phyloP scores from a whole-genome alignment of 495 filamentous ascomycete genomes.

The Hypoxylon rickii region DNA sequence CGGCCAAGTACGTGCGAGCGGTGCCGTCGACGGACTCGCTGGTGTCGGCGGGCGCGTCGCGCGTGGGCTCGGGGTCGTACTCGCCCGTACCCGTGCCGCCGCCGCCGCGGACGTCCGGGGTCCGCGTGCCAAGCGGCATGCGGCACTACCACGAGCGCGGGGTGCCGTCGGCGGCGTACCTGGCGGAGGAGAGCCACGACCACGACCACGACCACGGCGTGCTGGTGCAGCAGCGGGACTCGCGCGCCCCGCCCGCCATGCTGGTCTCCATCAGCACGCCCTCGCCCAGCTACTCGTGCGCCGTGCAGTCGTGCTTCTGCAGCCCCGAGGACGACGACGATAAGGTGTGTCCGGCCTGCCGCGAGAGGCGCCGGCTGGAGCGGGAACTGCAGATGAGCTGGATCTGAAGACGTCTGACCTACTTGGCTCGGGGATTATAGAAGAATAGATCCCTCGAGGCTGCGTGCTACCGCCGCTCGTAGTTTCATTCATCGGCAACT shows the following conservation, averaged over 20 bases:
- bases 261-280: constrained; percentile 21
- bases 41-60: neutral
- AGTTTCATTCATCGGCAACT: too few relatives aligned
- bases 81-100: too few relatives aligned
- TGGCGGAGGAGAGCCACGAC: constrained; percentile 1
- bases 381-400: constrained; percentile 11
- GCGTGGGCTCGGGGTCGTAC: neutral
- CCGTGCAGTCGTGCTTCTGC: constrained; percentile 26
- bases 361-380: constrained; percentile 8
- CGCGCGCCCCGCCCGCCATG: neutral
- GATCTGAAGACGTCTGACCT: constrained; percentile 20
- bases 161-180: constrained; percentile 8
- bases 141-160: constrained; percentile 11
- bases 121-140: neutral
- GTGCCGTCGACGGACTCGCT: neutral
- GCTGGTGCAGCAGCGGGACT: neutral
- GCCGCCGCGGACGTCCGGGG: neutral
- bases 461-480: too few relatives aligned
- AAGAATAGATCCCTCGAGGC: too few relatives aligned
- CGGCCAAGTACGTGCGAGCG: neutral
- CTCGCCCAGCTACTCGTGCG: constrained; percentile 16
- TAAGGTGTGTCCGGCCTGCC: constrained; percentile 18
- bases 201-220: too few relatives aligned
- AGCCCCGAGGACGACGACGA: neutral
- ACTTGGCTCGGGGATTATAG: neutral